These are phyloP conservation scores for Eleusine indica DNA, from an alignment of 176 grass and related monocot genomes.

Conservation along the genomic window DNA sequence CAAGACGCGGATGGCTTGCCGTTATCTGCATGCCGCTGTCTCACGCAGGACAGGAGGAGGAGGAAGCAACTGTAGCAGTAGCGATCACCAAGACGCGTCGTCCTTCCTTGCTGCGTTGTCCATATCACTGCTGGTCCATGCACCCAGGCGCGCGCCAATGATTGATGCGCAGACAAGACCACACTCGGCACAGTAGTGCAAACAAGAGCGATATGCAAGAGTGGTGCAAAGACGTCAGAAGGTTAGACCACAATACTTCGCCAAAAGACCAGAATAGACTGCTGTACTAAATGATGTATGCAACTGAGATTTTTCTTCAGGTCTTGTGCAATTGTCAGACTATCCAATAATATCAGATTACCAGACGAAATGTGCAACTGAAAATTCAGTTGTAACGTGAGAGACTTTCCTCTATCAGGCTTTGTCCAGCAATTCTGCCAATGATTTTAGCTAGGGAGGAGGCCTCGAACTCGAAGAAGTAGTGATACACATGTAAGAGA, in stretches of 20 bases:
- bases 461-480: not conserved
- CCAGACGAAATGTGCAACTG: not conserved
- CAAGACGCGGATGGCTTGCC: slow-evolving; percentile 19
- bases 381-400: not conserved
- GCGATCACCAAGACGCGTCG: not conserved
- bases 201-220: no score
- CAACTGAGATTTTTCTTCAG: not conserved
- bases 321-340: not conserved
- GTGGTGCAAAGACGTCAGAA: no score
- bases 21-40: slow-evolving; percentile 29
- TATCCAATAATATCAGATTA: not conserved
- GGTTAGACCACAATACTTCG: no score
- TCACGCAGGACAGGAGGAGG: not conserved
- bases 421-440: not conserved
- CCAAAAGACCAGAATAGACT: no score
- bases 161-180: slow-evolving; percentile 39
- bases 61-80: no score
- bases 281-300: no score
- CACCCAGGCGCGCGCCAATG: slow-evolving; percentile 45
- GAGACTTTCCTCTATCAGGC: not conserved
- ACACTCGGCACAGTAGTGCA: no score
- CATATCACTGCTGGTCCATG: slow-evolving; percentile 39
- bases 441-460: slow-evolving; percentile 1
- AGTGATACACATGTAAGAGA: not conserved
- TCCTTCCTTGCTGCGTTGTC: not conserved